Evolutionary conservation across 805 yeast species (phyloP), one percentile per base, ranked within the genome.

Genomic region (Candida sonorensis): DNA sequence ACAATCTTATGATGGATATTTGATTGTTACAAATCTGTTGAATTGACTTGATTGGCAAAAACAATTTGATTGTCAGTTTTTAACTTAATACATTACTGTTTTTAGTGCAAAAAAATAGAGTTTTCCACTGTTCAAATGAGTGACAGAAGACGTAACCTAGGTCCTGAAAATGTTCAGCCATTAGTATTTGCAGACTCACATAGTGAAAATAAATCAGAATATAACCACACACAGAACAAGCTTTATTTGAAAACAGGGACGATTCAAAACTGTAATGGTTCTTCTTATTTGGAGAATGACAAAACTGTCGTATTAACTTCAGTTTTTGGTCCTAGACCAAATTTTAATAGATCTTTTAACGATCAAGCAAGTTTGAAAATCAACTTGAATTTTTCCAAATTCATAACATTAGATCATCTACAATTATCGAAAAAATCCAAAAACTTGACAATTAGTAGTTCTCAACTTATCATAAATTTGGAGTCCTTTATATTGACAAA

Each of bases 291-390:
- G 14, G 97, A 88, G 54, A 61, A 66, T 0, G 82, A 73, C 20
- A 67, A 72, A 17, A 72, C 72, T 17, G 70, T 77, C 28, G 57
- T 86, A 5, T 73, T 78, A 34, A 80, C 81, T 1, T 69, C 86
- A 4, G 77, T 90, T 0, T 83, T 77, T 56, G 97, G 97, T 0
- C 97, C 97, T 4, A 68, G 87, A 43, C 96, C 97, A 7, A 77
- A 50, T 19, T 54, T 55, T 27, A 46, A 50, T 9, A 44, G 44
- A 24, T 39, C 44, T 7, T 56, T 55, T 23, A 52, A 47, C 74
- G 39, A 47, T 10, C 50, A 48, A 35, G 59, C 60, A 4, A 40
- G 34, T 13, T 29, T 56, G 22, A 48, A 54, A 24, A 40, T 55
- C 10, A 40, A 42, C 11, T 29, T 55, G 30, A 66, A 67, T 42